phyloP scores from a whole-genome alignment of 2,329 filamentous ascomycete species.

The Lecanosticta acicola region DNA sequence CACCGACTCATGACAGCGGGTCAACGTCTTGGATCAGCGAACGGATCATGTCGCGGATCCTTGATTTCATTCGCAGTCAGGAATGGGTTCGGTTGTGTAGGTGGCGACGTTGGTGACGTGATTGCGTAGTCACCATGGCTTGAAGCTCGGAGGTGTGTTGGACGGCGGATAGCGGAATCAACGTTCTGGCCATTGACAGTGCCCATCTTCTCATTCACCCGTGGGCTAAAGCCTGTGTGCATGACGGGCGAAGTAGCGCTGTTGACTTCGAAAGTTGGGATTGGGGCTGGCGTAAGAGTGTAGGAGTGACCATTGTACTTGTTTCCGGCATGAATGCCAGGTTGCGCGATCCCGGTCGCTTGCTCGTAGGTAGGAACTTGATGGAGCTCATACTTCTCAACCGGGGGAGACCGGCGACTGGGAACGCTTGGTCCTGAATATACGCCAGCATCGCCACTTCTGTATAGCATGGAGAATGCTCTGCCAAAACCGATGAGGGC shows the following conservation, averaged over 20 bases:
- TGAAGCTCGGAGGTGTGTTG: constrained; percentile 40
- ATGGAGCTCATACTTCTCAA: constrained; percentile 17
- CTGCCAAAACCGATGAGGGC: constrained; percentile 68
- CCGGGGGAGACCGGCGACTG: constrained; percentile 6
- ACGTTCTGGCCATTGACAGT: constrained; percentile 40
- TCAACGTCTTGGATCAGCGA: constrained; percentile 38
- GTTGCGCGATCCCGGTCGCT: constrained; percentile 24
- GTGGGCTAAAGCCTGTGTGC: constrained; percentile 26
- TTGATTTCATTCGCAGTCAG: constrained; percentile 27
- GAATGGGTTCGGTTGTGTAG: constrained; percentile 25
- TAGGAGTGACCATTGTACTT: constrained; percentile 42
- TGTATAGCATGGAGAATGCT: constrained; percentile 56
- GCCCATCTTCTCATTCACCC: constrained; percentile 38
- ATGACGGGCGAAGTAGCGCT: constrained; percentile 28
- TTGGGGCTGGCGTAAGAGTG: constrained; percentile 40
- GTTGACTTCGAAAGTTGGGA: constrained; percentile 38
- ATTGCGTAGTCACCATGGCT: constrained; percentile 42
- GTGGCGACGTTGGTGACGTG: constrained; percentile 38
- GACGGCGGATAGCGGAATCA: constrained; percentile 38
- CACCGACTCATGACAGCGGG: constrained; percentile 32
- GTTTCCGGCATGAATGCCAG: constrained; percentile 40
- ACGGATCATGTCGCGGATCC: constrained; percentile 33
- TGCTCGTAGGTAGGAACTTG: constrained; percentile 37
- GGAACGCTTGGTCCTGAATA: constrained; percentile 14
- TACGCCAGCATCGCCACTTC: constrained; percentile 37